Conservation (phyloP, 495 filamentous ascomycete species). For the Polyplosphaeria fusca region DNA sequence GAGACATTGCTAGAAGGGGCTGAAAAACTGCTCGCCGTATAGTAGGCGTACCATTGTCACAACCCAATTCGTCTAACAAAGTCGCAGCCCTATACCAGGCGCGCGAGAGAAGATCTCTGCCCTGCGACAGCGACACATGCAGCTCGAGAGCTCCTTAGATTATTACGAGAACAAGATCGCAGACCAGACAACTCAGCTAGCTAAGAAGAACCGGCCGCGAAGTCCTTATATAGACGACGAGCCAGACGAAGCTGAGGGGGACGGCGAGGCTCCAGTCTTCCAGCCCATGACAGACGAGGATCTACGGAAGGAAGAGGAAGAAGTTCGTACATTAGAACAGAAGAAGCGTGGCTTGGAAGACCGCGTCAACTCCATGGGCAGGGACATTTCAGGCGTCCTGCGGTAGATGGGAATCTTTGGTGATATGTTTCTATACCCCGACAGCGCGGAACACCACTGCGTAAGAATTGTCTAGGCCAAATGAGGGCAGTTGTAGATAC, state of each 20-base stretch:
- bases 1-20: slow-evolving; percentile 82
- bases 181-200: slow-evolving; percentile 70
- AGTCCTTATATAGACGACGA: slow-evolving; percentile 47
- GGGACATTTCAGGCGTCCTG: slow-evolving; percentile 50
- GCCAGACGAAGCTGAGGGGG: slow-evolving; percentile 40
- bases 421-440: neutral
- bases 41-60: slow-evolving; percentile 56
- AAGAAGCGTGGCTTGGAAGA: slow-evolving; percentile 75
- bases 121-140: slow-evolving; percentile 66
- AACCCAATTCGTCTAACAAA: no score
- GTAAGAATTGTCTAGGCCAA: no score
- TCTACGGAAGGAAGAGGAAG: slow-evolving; percentile 70
- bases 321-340: slow-evolving; percentile 70
- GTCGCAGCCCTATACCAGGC: slow-evolving; percentile 67
- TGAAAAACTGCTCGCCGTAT: slow-evolving; percentile 85
- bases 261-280: slow-evolving; percentile 39
- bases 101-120: slow-evolving; percentile 73
- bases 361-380: slow-evolving; percentile 74
- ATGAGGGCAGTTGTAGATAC: no score
- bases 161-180: slow-evolving; percentile 77
- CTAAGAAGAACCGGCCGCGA: slow-evolving; percentile 64
- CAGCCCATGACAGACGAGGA: slow-evolving; percentile 62
- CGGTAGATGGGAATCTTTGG: slow-evolving; percentile 24
- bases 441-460: no score
- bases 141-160: slow-evolving; percentile 69